Evolutionary conservation across 345 rosid species (phyloP).

Genomic region (Gossypium mustelinum): DNA sequence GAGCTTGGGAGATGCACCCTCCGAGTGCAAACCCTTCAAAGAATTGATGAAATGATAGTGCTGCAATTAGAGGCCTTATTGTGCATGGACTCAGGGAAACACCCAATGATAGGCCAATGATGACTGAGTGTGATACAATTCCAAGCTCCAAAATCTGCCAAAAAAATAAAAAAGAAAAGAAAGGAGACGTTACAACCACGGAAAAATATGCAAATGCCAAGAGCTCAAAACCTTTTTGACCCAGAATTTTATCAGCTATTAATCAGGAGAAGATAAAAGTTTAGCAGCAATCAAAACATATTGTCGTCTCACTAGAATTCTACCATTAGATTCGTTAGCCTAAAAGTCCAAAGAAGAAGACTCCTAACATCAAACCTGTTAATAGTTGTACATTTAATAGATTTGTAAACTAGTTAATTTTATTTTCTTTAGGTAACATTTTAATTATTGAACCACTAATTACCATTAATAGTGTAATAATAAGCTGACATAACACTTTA

Average conservation of each 20-base stretch:
- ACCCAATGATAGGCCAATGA: constrained; percentile 86
- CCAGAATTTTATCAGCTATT: not conserved
- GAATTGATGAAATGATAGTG: constrained; percentile 89
- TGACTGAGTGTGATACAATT: constrained; percentile 83
- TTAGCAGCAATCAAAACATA: not conserved
- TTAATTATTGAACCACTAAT: too few species aligned
- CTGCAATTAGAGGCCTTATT: constrained; percentile 74
- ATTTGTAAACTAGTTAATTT: too few species aligned
- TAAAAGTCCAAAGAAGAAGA: too few species aligned
- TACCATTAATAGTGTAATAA: too few species aligned
- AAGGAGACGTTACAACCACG: constrained; percentile 1
- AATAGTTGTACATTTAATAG: too few species aligned
- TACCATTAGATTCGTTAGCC: too few species aligned
- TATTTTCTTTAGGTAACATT: too few species aligned
- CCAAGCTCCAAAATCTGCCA: constrained; percentile 88
- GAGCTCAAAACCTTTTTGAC: not conserved
- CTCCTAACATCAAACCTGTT: too few species aligned
- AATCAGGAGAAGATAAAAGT: not conserved
- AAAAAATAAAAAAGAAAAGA: not conserved
- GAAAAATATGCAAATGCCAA: not conserved
- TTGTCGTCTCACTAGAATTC: too few species aligned
- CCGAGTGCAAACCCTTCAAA: constrained; percentile 97
- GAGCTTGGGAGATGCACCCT: constrained; percentile 89
- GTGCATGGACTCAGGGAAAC: constrained; percentile 87
- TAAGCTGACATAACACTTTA: fast-evolving